Base-by-base conservation (phyloP, 2,329 filamentous ascomycete species). In the Alternaria arbusti region DNA sequence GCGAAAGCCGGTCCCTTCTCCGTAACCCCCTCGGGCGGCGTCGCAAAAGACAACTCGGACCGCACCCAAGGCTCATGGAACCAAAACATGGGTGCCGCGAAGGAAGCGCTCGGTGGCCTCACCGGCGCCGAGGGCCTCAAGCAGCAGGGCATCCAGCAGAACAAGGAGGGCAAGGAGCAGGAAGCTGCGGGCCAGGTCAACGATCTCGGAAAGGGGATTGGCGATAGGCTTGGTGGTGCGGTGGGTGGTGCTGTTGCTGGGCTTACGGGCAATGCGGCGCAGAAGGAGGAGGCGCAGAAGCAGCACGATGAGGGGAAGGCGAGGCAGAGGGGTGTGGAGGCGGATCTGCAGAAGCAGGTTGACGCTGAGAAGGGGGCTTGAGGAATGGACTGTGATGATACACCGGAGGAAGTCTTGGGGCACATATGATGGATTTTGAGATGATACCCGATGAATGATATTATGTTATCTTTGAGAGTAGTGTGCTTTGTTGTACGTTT, bases 271-370 rank as follows among this genome's bases (percentile, higher is more conserved):
- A 89, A 96, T 78, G 83, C 84, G 51, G 80, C 83, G 26, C 88
- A 88, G 63, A 85, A 94, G 84, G 79, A 84, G 51, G 87, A 88
- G 77, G 91, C 89, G 75, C 84, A 91, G 78, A 79, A 85, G 70
- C 83, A 91, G 80, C 93, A 96, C 75, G 93, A 96, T 73, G 82
- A 88, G 68, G 94, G 94, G 68, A 97, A 96, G 89, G 92, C 91
- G 20, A 86, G 88, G 75, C 91, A 97, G 86, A 87, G 93, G 20
- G 91, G 93, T 54, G 94, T 90, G 2, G 94, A 97, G 86, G 83
- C 86, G 40, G 93, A 97, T 75, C 86, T 97, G 60, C 83, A 91
- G 80, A 94, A 93, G 87, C 84, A 92, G 84, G 87, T 60, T 8
- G 65, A 74, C 64, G 25, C 50, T 13, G 59, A 61, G 6, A 54